phyloP scores from a whole-genome alignment of 2,329 filamentous ascomycete species.

The Tolypocladium nubicola region DNA sequence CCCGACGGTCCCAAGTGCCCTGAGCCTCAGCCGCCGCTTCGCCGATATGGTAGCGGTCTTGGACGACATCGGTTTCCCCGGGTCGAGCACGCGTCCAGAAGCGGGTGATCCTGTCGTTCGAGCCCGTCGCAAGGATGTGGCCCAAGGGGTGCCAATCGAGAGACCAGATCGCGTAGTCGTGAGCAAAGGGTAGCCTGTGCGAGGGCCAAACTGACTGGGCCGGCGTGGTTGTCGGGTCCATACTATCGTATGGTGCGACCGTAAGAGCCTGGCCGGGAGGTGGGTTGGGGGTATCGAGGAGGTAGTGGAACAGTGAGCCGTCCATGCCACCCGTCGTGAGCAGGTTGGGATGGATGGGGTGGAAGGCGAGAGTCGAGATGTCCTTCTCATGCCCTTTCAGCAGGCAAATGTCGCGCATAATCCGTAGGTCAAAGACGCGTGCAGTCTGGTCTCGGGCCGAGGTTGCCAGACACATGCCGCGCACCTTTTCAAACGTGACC shows the following conservation, averaged over 20 bases:
- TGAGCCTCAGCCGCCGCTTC: conserved; percentile 87
- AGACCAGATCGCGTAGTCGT: conserved; percentile 95
- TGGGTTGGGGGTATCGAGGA: conserved; percentile 89
- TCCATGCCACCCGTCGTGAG: conserved; percentile 86
- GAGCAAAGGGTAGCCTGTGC: conserved; percentile 76
- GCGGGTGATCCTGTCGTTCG: conserved; percentile 90
- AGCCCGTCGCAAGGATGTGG: conserved; percentile 89
- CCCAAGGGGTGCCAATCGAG: conserved; percentile 96
- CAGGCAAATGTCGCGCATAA: conserved; percentile 96
- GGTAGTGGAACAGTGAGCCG: conserved; percentile 82
- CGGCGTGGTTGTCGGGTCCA: conserved; percentile 68
- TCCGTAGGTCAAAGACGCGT: conserved; percentile 85
- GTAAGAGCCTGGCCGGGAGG: conserved; percentile 62
- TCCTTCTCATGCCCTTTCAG: conserved; percentile 94
- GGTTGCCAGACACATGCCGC: conserved; percentile 78
- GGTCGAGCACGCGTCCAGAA: conserved; percentile 93
- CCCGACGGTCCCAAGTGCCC: conserved; percentile 83
- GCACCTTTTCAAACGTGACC: conserved; percentile 77
- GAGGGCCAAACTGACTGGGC: conserved; percentile 89
- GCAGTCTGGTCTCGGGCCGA: conserved; percentile 89
- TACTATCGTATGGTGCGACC: conserved; percentile 73
- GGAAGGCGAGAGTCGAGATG: conserved; percentile 85
- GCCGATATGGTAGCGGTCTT: conserved; percentile 91
- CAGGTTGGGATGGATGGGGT: conserved; percentile 81
- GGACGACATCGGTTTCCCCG: conserved; percentile 74